Base-by-base conservation (phyloP, 2,329 filamentous ascomycete genomes). In the Aspergillus pseudotamarii region DNA sequence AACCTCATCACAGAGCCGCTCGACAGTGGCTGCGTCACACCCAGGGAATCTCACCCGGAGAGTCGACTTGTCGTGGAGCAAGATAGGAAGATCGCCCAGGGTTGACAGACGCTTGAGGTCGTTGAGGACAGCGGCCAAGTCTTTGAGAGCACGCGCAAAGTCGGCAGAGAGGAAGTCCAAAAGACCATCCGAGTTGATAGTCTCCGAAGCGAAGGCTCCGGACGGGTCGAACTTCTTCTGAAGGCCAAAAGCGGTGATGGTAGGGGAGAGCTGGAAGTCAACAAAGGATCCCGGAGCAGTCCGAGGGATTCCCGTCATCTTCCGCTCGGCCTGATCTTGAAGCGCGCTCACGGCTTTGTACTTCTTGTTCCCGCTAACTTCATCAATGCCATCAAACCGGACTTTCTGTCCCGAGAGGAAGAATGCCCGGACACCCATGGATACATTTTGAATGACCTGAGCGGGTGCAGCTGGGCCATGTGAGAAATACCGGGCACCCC, bases 391-490 rank as follows among this genome's bases (percentile, higher is more conserved):
- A 75, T 97, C 91, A 71, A 94, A 97, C 62, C 91, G 91, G 11
- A 91, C 89, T 76, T 94, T 95, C 73, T 96, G 89, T 0, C 95
- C 95, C 0, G 91, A 93, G n/a, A 97, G 84, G 80, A 92, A 90
- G 79, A 99, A 97, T 14, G 93, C 94, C 59, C 95, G 89, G 73
- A 98, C 89, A 6, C 93, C 95, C 70, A 93, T 89, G 14, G 93
- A 96, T n/a, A 97, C 94, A 78, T 97, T 97, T 77, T 95, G 91
- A 58, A 98, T 87, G 54, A 98, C 93, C 76, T 98, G 92, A 1
- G 94, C 93, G 45, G 93, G 93, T 9, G 90, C 88, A 11, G 92
- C 90, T 1, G 94, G 93, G 0, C 89, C 87, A 79, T 97, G 94
- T 1, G 93, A 96, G 80, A 98, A 98, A 82, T 94, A 94, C 68